Evolutionary conservation across 805 yeast genomes (phyloP), one percentile per base, ranked within the genome.

Genomic region (Metschnikowia vanudenii): DNA sequence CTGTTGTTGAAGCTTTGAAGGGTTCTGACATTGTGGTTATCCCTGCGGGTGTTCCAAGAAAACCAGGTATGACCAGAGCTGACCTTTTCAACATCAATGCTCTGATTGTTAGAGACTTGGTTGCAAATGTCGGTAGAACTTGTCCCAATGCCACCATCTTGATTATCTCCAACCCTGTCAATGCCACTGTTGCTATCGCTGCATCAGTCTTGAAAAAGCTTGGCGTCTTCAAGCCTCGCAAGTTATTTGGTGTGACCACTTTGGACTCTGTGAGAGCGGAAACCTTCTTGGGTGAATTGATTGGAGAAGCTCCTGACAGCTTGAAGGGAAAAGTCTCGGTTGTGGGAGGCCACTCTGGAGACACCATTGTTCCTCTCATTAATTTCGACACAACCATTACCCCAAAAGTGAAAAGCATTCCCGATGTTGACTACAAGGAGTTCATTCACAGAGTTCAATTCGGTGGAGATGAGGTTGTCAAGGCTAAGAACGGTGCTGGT

Each of bases 51-150:
- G 75, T 72, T 11, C 77, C 77, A 19, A 67, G 77, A 56, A 73
- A 73, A 53, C 77, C 77, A 7, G 77, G 77, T 19, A 73, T 73
- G 77, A 71, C 77, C 34, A 61, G 77, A 51, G 76, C 74, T 28
- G 77, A 73, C 54, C 67, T 73, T 45, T 73, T 73, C 58, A 73
- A 72, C 53, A 73, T 72, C 53, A 73, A 73, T 56, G 77, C 77
- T 2, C 67, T 71, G 39, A 73, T 73, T 39, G 60, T 73, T 39
- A 60, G 76, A 41, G 76, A 71, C 52, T 65, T 73, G 56, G 71
- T 65, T 33, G 72, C 71, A 37, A 67, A 67, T 49, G 63, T 69
- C 34, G 77, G 63, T 14, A 61, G 56, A 44, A 62, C 65, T 10
- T 63, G 68, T 19, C 77, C 77, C 13, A 61, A 67, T 41, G 76